Conservation (phyloP, 2,329 filamentous ascomycete genomes). For the Ustulina deusta region DNA sequence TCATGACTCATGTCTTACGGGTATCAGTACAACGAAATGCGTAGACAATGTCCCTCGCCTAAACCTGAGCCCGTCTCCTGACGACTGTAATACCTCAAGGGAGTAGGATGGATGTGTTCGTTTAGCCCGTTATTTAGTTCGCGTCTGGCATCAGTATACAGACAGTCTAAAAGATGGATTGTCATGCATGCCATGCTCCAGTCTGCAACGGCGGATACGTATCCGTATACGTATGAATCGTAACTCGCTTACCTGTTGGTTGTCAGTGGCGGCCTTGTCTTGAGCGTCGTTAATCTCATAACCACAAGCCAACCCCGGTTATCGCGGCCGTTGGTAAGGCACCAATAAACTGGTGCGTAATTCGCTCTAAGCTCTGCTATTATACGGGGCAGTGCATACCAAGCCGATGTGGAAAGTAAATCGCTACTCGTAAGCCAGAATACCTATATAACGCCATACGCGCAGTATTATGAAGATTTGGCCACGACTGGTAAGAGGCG, state of each 20-base stretch:
- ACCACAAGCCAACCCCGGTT: neutral
- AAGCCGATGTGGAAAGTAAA: neutral
- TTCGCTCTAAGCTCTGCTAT: neutral
- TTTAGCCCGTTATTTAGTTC: slow-evolving; percentile 4
- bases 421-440: neutral
- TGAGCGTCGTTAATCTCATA: slow-evolving; percentile 1
- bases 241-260: slow-evolving; percentile 16
- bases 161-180: slow-evolving; percentile 18
- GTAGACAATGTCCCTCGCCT: neutral
- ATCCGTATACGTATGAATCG: slow-evolving; percentile 26
- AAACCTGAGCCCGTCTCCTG: neutral
- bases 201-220: slow-evolving; percentile 15
- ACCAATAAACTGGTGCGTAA: neutral
- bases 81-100: neutral
- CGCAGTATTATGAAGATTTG: neutral
- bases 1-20: neutral
- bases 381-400: neutral
- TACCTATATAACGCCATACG: slow-evolving; percentile 3
- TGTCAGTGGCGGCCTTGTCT: slow-evolving; percentile 24
- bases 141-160: slow-evolving; percentile 2
- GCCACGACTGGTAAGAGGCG: neutral
- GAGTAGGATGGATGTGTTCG: neutral
- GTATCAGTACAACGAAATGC: neutral
- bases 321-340: slow-evolving; percentile 11
- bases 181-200: slow-evolving; percentile 12